Conservation (phyloP, 73 alveolate genomes). For the Stentor roeselii region DNA sequence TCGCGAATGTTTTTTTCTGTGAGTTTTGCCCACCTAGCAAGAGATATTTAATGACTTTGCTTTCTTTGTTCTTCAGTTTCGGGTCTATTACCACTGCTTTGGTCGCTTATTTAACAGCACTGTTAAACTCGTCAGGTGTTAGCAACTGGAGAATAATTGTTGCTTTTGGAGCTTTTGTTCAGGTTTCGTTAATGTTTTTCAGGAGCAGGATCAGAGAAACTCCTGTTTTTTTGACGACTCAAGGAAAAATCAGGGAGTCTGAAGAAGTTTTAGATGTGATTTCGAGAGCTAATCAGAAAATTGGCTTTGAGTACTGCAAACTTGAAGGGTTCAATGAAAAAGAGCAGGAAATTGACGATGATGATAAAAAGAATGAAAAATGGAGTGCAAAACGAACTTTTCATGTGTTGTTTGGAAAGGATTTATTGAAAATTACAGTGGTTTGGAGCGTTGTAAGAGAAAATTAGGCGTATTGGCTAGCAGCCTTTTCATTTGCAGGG, state of each 20-base stretch:
- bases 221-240: not conserved
- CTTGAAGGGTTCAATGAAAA: not conserved
- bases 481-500: not conserved
- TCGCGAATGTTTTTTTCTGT: not conserved
- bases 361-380: not conserved
- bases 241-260: not conserved
- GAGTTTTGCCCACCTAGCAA: constrained; percentile 22
- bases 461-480: not conserved
- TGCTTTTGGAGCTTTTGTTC: not conserved
- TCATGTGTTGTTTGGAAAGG: too few species aligned
- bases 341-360: not conserved
- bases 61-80: not conserved
- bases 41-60: not conserved
- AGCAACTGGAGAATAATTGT: constrained; percentile 11
- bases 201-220: not conserved
- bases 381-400: not conserved
- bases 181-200: not conserved
- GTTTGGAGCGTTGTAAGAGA: not conserved
- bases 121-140: not conserved
- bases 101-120: not conserved
- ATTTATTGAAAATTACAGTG: not conserved
- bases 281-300: not conserved
- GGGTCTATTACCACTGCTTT: not conserved
- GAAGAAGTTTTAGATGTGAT: not conserved
- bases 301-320: not conserved